Evolutionary conservation across 2,329 filamentous ascomycete species (phyloP).

Genomic region (Fusarium brevicatenulatum): DNA sequence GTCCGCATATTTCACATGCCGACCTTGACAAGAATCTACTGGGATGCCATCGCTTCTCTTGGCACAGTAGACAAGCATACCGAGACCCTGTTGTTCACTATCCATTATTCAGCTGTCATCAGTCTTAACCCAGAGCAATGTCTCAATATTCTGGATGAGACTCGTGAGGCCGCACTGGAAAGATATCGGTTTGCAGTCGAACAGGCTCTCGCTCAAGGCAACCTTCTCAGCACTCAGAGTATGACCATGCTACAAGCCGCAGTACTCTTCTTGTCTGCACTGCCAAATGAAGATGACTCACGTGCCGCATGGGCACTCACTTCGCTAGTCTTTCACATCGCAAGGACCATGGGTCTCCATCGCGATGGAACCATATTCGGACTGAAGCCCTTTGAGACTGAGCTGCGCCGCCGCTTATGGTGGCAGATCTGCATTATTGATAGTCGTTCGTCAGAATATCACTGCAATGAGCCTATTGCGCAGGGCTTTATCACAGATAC

Average conservation of each 20-base stretch:
- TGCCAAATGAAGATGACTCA: background rate
- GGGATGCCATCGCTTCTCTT: background rate
- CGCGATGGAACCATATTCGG: background rate
- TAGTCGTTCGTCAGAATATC: background rate
- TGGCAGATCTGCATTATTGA: background rate
- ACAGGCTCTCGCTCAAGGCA: background rate
- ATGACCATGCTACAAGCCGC: background rate
- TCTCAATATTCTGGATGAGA: background rate
- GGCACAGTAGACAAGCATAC: background rate
- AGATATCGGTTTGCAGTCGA: background rate
- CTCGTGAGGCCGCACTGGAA: background rate
- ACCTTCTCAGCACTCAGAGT: background rate
- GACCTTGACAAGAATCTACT: background rate
- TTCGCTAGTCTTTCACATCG: background rate
- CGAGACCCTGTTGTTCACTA: background rate
- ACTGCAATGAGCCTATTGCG: background rate
- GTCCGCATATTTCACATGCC: conserved; percentile 2
- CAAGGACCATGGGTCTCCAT: background rate
- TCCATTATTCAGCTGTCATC: background rate
- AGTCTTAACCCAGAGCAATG: background rate
- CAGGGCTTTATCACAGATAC: background rate
- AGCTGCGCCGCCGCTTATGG: background rate
- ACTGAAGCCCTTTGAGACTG: background rate
- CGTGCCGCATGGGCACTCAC: background rate
- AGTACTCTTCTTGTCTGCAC: background rate